Base-by-base conservation (phyloP, 1,284 basidiomycete species). In the Trichosporon sp. region DNA sequence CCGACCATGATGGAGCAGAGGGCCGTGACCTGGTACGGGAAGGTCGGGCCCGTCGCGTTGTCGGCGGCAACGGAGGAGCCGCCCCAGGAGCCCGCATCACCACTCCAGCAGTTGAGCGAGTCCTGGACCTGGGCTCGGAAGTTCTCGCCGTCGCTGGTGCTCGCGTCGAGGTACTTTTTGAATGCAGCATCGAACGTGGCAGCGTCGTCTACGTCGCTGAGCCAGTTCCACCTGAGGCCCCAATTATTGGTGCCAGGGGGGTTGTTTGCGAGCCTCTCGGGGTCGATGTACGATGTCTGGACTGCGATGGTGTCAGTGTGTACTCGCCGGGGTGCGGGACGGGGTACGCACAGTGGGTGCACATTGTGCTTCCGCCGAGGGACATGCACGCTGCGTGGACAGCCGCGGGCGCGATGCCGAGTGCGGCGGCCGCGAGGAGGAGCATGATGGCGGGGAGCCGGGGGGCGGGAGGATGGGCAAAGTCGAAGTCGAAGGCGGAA, bases 1-100 rank as follows among this genome's bases (percentile, higher is more conserved):
- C 77, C 78, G 35, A 78, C 76, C 80, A 80, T 81, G 64, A 75
- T 71, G 5, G 74, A 76, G 62, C 82, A 83, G 32, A 81, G 65
- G 13, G 80, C 78, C 21, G 82, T 82, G 64, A 78, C 69, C 70
- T 80, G 75, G 65, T 75, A 83, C 27, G 77, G 70, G 34, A 82
- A 73, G 8, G 73, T 72, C 1, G 75, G 77, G 8, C 63, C 65
- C 0, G 69, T 74, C 0, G 77, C 75, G 69, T 80, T 80, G 12
- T 70, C 71, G 62, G 77, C 81, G 8, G 78, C 76, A 12, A 80
- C 72, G 66, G 79, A 70, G 68, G 56, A 12, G 25, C 25, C 53
- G 73, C 56, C 31, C 0, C 73, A 77, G 11, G 47, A 25, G 3
- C 53, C 63, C 1, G 67, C 73, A 0, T 78, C 76, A 68, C 80